These are phyloP conservation scores for Eimeria falciformis DNA, from an alignment of 169 alveolate species.

Conservation along the genomic window DNA sequence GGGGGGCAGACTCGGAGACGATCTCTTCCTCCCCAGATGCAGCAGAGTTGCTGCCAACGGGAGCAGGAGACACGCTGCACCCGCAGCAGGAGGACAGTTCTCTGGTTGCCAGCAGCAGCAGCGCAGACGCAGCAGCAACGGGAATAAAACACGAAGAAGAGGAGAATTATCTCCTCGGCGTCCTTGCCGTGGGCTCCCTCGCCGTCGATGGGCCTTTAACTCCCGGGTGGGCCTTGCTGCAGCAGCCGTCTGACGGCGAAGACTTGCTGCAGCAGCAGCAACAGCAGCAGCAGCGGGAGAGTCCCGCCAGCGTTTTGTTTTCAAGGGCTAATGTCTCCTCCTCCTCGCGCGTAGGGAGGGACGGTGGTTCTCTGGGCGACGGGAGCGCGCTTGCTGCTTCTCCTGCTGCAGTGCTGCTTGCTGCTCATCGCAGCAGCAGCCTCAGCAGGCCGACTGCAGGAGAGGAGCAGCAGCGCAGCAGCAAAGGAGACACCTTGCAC, in stretches of 20 bases:
- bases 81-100: background rate
- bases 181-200: background rate
- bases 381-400: background rate
- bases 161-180: background rate
- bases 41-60: slow-evolving; percentile 21
- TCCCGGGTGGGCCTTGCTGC: slow-evolving; percentile 53
- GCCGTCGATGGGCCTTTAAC: slow-evolving; percentile 36
- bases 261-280: background rate
- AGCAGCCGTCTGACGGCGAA: background rate
- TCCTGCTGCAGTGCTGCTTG: background rate
- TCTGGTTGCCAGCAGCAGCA: slow-evolving; percentile 7
- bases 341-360: background rate
- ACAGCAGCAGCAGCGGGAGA: background rate
- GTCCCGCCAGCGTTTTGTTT: background rate
- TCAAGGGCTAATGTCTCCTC: background rate
- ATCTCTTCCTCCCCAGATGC: background rate
- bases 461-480: background rate
- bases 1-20: background rate
- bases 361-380: background rate
- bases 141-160: slow-evolving; percentile 11
- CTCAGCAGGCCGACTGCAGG: slow-evolving; percentile 15
- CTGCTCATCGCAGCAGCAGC: background rate
- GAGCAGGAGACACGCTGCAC: background rate
- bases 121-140: slow-evolving; percentile 1
- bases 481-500: slow-evolving; percentile 9